Conservation (phyloP, 345 rosid genomes). For the Toxicodendron radicans region DNA sequence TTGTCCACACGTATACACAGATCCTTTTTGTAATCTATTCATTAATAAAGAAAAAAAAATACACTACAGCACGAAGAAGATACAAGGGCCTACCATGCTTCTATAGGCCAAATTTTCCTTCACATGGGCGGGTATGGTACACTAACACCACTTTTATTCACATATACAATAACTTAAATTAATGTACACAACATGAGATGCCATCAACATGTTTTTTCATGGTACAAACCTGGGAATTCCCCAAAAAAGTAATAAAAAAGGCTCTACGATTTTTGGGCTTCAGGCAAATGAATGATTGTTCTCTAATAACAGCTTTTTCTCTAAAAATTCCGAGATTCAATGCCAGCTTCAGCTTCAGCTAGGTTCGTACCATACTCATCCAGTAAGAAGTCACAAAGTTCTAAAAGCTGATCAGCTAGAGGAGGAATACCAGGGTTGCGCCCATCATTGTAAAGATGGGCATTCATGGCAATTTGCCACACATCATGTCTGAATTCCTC, state of each 20-base stretch:
- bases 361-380: constrained; percentile 40
- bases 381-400: constrained; percentile 82
- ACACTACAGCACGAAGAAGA: not conserved
- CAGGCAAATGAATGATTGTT: constrained; percentile 7
- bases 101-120: not conserved
- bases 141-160: not conserved
- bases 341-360: constrained; percentile 72
- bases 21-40: not conserved
- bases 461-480: constrained; percentile 74
- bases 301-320: constrained; percentile 4
- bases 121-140: not conserved
- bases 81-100: not conserved
- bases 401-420: constrained; percentile 92
- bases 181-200: not conserved
- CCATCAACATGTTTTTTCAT: not conserved
- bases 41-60: not conserved
- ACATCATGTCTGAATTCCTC: constrained; percentile 87
- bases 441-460: constrained; percentile 75
- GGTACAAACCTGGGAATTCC: not conserved
- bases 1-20: not conserved
- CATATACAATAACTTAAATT: not conserved
- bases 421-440: constrained; percentile 94
- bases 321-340: constrained; percentile 32
- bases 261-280: not conserved
- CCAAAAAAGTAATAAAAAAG: not conserved